Evolutionary conservation across 1,284 basidiomycete species (phyloP), one percentile per base, ranked within the genome.

Genomic region (Boletus sp.): DNA sequence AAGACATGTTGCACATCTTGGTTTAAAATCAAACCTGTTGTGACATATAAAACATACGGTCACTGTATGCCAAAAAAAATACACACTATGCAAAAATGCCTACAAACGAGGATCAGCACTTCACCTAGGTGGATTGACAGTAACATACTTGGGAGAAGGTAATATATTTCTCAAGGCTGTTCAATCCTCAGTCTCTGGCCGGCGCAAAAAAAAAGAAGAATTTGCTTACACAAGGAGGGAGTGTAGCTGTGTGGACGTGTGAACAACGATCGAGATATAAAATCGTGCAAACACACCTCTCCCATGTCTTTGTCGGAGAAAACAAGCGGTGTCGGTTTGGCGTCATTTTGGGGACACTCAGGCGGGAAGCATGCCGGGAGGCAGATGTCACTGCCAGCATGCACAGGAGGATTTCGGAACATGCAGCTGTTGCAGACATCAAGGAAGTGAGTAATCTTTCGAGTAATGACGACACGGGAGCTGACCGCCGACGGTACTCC

Each of bases 121-220:
- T 50, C 1, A 9, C 27, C 8, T 12, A 24, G 44, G 44, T 49
- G 3, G 27, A 50, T 11, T n/a, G 12, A 15, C 13, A 9, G 53
- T 5, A 35, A 43, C 56, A 7, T 35, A 58, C 84, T 67, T 84
- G 81, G 1, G 88, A 89, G 49, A 88, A 81, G 0, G 77, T 76
- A 2, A 85, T 75, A 58, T 84, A 89, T 73, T 89, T 89, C 56
- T 86, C 84, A 22, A 89, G 68, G 8, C 86, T 88, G 56, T 18
- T 7, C 53, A 44, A 35, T 20, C 44, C 43, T 65, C 56, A 57
- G 55, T 29, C 27, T 35, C 48, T 12, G 6, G 36, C 20, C 4
- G 27, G 4, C 24, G 24, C 1, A 24, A 8, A 31, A 9, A 46
- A 86, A 68, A 33, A 27, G n/a, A 41, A 51, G 22, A 53, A 41